Conservation (phyloP, 768 basidiomycete species). For the Exidia glandulosa region DNA sequence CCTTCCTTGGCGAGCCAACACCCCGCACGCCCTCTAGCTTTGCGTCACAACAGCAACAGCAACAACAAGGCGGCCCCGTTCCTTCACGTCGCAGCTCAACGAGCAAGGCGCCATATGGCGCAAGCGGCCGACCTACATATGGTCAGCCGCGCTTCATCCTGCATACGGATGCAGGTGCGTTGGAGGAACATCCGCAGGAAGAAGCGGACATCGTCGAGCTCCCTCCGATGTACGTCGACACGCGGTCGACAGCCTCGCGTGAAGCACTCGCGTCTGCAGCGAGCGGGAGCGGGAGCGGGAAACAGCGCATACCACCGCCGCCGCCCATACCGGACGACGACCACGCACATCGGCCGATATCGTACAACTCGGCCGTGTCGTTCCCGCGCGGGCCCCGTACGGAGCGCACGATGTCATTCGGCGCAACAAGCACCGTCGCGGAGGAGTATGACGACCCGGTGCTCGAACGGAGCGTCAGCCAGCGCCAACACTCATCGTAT, state of each 20-base stretch:
- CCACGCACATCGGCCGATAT: background rate
- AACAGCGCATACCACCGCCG: background rate
- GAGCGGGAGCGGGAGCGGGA: background rate
- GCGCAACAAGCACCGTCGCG: background rate
- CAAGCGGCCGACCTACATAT: slow-evolving; percentile 7
- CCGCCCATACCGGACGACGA: background rate
- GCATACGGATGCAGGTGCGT: slow-evolving; percentile 47
- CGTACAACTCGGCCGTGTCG: background rate
- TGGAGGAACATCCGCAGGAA: slow-evolving; percentile 46
- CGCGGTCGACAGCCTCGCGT: background rate
- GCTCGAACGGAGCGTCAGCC: background rate
- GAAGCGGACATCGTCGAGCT: slow-evolving; percentile 58
- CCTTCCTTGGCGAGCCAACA: slow-evolving; percentile 25
- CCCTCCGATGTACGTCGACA: slow-evolving; percentile 61
- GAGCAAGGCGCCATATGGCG: background rate
- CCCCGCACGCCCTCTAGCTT: background rate
- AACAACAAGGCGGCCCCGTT: background rate
- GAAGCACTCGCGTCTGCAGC: no score
- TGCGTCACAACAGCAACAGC: no score
- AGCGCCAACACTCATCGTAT: background rate
- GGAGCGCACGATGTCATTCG: background rate
- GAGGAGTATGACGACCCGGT: background rate
- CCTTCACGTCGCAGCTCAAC: background rate
- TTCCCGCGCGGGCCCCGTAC: background rate
- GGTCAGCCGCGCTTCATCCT: slow-evolving; percentile 45